Conservation (phyloP, 345 rosid species). For the Linum usitatissimum region DNA sequence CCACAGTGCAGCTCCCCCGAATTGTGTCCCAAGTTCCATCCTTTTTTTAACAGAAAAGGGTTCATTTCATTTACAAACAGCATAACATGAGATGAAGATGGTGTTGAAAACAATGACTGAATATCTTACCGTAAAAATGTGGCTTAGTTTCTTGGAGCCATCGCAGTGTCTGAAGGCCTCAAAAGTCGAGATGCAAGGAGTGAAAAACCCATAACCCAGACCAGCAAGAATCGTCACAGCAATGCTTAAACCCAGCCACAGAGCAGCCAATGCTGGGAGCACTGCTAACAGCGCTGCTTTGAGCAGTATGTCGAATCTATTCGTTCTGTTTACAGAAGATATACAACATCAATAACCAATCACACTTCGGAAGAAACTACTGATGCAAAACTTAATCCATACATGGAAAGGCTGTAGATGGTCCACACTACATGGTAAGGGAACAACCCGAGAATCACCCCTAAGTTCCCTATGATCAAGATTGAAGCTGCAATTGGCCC, state of each 20-base stretch:
- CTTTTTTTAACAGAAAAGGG: slow-evolving; percentile 32
- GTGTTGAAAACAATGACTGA: not conserved
- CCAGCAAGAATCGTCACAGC: slow-evolving; percentile 53
- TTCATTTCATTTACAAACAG: not conserved
- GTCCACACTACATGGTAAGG: slow-evolving; percentile 74
- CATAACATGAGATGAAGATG: not conserved
- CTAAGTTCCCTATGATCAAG: slow-evolving; percentile 53
- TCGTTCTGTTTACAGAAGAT: slow-evolving; percentile 28
- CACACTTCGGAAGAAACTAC: no score
- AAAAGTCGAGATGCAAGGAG: slow-evolving; percentile 78
- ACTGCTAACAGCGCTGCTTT: slow-evolving; percentile 49
- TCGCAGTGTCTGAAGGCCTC: slow-evolving; percentile 65
- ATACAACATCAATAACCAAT: not conserved
- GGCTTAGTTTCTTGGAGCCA: slow-evolving; percentile 50
- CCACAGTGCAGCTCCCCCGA: slow-evolving; percentile 62
- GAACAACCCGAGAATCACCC: slow-evolving; percentile 55
- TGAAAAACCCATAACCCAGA: slow-evolving; percentile 71
- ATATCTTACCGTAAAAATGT: slow-evolving; percentile 47
- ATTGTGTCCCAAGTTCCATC: slow-evolving; percentile 85
- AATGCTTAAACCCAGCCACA: slow-evolving; percentile 70
- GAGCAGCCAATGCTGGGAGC: slow-evolving; percentile 53
- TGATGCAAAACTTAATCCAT: slow-evolving; percentile 4
- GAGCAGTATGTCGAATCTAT: slow-evolving; percentile 45
- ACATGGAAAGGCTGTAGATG: slow-evolving; percentile 48
- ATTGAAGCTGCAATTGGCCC: slow-evolving; percentile 71